Percentiles rank a stretch among this genome's conserved stretches.
These are phyloP conservation scores for Aleurites moluccanus DNA, from an alignment of 441 rosid genomes.

Conservation along the genomic window DNA sequence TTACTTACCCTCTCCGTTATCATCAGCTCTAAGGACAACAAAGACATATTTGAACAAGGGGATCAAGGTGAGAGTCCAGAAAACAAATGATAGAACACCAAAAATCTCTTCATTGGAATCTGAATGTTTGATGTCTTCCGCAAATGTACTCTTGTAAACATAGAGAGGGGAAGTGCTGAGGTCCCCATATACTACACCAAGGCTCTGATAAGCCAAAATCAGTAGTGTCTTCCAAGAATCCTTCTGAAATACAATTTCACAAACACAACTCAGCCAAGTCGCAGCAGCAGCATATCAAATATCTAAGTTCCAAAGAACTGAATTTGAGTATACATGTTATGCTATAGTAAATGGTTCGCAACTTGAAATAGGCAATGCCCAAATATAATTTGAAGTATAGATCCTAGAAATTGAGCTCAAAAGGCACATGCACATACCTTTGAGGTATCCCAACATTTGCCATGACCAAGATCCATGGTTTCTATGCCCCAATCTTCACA, in stretches of 20 bases:
- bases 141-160: constrained; percentile 90
- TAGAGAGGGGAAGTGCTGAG: constrained; percentile 92
- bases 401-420: constrained; percentile 21
- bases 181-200: constrained; percentile 97
- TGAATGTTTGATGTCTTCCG: constrained; percentile 83
- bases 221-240: constrained; percentile 76
- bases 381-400: constrained; percentile 18
- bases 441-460: constrained; percentile 58
- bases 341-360: constrained; percentile 2
- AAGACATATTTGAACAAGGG: constrained; percentile 92
- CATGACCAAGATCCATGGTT: constrained; percentile 65
- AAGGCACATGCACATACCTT: constrained; percentile 52
- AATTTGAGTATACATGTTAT: constrained; percentile 7
- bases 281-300: neutral
- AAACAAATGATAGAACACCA: constrained; percentile 88
- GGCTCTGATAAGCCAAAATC: constrained; percentile 91
- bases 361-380: neutral
- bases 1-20: constrained; percentile 85
- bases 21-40: constrained; percentile 88
- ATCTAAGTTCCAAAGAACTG: constrained; percentile 8
- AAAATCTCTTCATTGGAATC: constrained; percentile 86
- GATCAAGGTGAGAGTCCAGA: constrained; percentile 94
- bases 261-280: constrained; percentile 23
- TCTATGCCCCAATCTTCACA: constrained; percentile 27
- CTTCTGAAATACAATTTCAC: constrained; percentile 50